These are phyloP conservation scores for Suillus lakei DNA, from an alignment of 768 basidiomycete species.

Conservation along the genomic window DNA sequence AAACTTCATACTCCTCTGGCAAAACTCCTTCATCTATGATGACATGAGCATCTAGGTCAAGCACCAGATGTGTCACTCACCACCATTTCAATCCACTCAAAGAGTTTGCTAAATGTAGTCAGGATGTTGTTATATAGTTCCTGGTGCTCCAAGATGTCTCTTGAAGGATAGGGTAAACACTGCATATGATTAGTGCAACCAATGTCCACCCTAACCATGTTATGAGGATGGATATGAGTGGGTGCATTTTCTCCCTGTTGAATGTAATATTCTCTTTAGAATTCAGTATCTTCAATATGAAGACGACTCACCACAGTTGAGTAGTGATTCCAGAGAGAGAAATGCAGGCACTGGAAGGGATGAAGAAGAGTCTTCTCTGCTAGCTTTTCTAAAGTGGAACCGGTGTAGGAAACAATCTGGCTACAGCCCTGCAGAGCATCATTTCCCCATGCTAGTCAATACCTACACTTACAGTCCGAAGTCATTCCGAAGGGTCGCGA, in stretches of 20 bases:
- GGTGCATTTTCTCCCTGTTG: not conserved
- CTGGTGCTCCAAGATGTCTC: not conserved
- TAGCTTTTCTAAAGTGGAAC: too few species aligned
- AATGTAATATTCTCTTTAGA: not conserved
- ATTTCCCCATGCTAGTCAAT: too few species aligned
- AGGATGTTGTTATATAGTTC: not conserved
- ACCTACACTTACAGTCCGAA: too few species aligned
- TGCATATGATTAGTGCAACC: not conserved
- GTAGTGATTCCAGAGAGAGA: not conserved
- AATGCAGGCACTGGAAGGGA: not conserved
- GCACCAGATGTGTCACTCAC: too few species aligned
- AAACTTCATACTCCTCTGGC: constrained; percentile 5
- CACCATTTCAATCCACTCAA: not conserved
- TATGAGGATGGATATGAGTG: not conserved
- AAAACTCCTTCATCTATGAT: constrained; percentile 3
- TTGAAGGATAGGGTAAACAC: not conserved
- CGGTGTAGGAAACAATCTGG: too few species aligned
- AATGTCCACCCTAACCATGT: not conserved
- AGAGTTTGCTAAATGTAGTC: not conserved
- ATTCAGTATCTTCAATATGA: too few species aligned
- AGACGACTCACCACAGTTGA: not conserved
- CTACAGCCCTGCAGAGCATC: too few species aligned
- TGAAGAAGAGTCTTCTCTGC: not conserved
- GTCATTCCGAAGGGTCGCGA: too few species aligned
- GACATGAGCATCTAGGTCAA: too few species aligned